These are phyloP conservation scores for Exophiala aquamarina DNA, from an alignment of 2,329 filamentous ascomycete genomes.

Conservation along the genomic window DNA sequence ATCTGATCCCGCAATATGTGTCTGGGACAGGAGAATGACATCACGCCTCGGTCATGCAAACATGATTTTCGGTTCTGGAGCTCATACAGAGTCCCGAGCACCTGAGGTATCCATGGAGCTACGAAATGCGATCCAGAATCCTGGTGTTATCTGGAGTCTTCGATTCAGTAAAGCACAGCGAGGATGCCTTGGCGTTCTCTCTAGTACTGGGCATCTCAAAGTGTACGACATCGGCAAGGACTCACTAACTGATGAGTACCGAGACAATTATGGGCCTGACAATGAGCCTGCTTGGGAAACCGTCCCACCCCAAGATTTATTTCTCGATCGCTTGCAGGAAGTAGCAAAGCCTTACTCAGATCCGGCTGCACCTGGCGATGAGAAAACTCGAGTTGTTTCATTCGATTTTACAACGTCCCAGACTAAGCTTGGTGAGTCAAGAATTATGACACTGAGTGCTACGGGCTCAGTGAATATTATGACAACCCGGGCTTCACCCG, in stretches of 20 bases:
- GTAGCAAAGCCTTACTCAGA: constrained; percentile 48
- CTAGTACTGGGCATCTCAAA: constrained; percentile 60
- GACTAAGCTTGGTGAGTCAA: constrained; percentile 46
- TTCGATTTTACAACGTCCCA: constrained; percentile 60
- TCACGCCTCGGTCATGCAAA: constrained; percentile 37
- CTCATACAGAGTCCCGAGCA: constrained; percentile 37
- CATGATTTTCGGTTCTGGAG: constrained; percentile 33
- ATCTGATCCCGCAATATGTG: constrained; percentile 58
- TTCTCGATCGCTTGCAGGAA: constrained; percentile 47
- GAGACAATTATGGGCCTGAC: constrained; percentile 35
- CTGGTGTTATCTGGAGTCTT: constrained; percentile 60
- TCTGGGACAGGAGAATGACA: constrained; percentile 61
- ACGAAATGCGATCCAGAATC: constrained; percentile 52
- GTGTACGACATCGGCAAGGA: constrained; percentile 56
- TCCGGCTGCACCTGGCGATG: constrained; percentile 42
- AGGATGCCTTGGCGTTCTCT: constrained; percentile 58
- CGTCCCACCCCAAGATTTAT: constrained; percentile 44
- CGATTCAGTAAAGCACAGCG: constrained; percentile 60
- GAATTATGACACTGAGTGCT: constrained; percentile 53
- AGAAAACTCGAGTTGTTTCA: constrained; percentile 53
- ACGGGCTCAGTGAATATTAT: constrained; percentile 52
- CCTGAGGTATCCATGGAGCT: constrained; percentile 55
- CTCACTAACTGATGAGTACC: constrained; percentile 40
- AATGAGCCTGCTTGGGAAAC: constrained; percentile 33
- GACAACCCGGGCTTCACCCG: constrained; percentile 29